These are phyloP conservation scores for Penicillium aurantiogriseum DNA, from an alignment of 2,329 filamentous ascomycete genomes.

Conservation along the genomic window DNA sequence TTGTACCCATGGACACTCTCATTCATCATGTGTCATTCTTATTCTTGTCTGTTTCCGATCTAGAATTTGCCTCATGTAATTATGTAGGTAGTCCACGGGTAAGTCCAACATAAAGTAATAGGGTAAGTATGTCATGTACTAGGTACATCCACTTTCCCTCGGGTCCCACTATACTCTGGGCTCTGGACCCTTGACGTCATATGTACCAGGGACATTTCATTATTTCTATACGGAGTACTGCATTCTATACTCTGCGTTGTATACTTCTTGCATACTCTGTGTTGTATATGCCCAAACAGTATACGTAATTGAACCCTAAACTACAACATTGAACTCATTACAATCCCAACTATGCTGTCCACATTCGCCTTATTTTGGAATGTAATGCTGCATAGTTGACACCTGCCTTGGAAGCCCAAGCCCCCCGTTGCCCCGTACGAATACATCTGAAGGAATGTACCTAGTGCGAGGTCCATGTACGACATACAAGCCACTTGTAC, in stretches of 20 bases:
- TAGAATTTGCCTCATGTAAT: neutral
- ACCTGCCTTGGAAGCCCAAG: neutral
- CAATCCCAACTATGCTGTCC: neutral
- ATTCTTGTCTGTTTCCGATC: neutral
- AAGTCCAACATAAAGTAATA: neutral
- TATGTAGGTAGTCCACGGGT: neutral
- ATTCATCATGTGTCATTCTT: neutral
- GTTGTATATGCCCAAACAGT: neutral
- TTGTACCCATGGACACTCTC: neutral
- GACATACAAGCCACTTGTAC: conserved; percentile 6
- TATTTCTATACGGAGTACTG: no score
- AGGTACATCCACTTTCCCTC: conserved; percentile 8
- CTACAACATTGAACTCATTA: neutral
- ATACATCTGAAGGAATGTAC: conserved; percentile 7
- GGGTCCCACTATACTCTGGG: conserved; percentile 11
- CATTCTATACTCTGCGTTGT: neutral
- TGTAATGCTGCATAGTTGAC: conserved; percentile 7
- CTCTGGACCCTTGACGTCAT: conserved; percentile 9
- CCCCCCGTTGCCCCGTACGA: conserved; percentile 4
- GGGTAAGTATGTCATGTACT: neutral
- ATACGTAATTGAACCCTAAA: neutral
- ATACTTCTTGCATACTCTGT: neutral
- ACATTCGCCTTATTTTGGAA: neutral
- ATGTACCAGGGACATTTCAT: conserved; percentile 2
- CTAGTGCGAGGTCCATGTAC: conserved; percentile 13